Evolutionary conservation across 2,329 filamentous ascomycete genomes (phyloP).

Genomic region (Penicillium sp.): DNA sequence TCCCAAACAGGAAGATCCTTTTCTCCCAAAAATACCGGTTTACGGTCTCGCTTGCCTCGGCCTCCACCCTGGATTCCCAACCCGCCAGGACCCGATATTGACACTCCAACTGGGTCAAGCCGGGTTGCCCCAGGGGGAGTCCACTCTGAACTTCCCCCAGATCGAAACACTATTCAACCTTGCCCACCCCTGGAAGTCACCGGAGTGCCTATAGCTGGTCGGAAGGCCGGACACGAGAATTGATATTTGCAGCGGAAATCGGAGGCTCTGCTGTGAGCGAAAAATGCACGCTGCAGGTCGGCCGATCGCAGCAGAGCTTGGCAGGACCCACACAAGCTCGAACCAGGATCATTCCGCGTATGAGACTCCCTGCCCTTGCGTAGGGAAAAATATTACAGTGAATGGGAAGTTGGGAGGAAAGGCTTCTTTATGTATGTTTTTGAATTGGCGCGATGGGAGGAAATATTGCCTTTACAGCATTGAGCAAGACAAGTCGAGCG

Average conservation of each 20-base stretch:
- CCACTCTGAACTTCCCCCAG: constrained; percentile 5
- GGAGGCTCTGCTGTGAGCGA: constrained; percentile 13
- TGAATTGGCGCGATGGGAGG: no score
- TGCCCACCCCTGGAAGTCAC: no score
- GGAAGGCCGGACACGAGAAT: no score
- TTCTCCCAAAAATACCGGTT: neutral
- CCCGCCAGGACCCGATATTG: constrained; percentile 20
- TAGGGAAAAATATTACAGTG: neutral
- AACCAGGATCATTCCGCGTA: constrained; percentile 13
- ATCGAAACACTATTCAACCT: neutral
- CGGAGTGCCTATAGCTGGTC: no score
- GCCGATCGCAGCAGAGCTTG: constrained; percentile 21
- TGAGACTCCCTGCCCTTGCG: constrained; percentile 6
- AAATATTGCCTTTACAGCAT: no score
- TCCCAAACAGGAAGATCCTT: neutral
- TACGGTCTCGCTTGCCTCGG: constrained; percentile 18
- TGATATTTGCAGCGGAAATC: no score
- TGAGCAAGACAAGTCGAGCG: neutral
- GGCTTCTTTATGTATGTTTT: neutral
- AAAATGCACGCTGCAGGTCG: constrained; percentile 16
- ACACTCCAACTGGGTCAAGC: constrained; percentile 7
- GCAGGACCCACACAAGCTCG: constrained; percentile 26
- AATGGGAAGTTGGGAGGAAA: neutral
- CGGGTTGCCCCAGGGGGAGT: constrained; percentile 14
- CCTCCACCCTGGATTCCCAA: constrained; percentile 20